Evolutionary conservation across 139 green algal genomes (phyloP).

Genomic region (Volvox africanus): DNA sequence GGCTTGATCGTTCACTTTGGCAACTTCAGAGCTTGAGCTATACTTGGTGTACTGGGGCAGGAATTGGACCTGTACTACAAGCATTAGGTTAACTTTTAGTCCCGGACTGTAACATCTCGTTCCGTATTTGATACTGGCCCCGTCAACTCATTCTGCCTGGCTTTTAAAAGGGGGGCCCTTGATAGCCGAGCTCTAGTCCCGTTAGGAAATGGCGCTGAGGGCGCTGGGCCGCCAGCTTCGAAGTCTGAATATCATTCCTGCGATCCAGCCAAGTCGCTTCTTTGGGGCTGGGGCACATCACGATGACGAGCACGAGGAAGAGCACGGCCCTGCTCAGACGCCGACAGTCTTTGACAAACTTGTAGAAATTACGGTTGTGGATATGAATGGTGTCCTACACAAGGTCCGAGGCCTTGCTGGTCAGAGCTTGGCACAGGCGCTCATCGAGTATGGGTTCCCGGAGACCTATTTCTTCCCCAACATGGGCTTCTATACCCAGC

Average conservation of each 20-base stretch:
- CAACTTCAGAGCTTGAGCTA: no score
- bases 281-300: slow-evolving; percentile 42
- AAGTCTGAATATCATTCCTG: slow-evolving; percentile 12
- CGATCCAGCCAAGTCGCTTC: slow-evolving; percentile 4
- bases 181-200: background rate
- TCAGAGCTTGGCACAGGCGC: slow-evolving; percentile 48
- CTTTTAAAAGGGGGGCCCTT: background rate
- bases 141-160: no score
- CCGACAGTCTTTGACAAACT: slow-evolving; percentile 75
- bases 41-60: no score
- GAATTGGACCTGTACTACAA: no score
- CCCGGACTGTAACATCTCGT: no score
- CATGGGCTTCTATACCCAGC: slow-evolving; percentile 69
- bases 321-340: slow-evolving; percentile 41
- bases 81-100: no score
- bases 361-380: slow-evolving; percentile 68
- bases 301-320: slow-evolving; percentile 45
- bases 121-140: no score
- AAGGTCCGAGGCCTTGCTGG: slow-evolving; percentile 59
- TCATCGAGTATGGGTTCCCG: slow-evolving; percentile 65
- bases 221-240: slow-evolving; percentile 42
- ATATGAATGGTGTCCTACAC: slow-evolving; percentile 66
- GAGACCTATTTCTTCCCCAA: slow-evolving; percentile 68
- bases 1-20: no score
- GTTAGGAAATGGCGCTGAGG: slow-evolving; percentile 27